Evolutionary conservation across 495 filamentous ascomycete genomes (phyloP).

Genomic region (Tetracladium marchalianum): DNA sequence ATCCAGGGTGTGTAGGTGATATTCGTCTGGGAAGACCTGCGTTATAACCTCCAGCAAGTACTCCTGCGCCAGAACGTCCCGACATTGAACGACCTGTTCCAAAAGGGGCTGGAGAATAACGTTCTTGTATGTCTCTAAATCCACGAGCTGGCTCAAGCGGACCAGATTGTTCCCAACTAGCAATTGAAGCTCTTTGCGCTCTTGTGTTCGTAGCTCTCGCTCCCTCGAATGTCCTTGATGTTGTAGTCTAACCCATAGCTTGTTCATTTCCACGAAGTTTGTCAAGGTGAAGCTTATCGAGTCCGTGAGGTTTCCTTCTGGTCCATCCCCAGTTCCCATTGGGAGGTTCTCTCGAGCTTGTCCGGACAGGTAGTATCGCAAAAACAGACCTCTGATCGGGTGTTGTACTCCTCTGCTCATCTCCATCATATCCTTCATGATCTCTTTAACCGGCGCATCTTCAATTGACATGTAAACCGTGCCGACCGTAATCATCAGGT

Average conservation of each 20-base stretch:
- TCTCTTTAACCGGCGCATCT: slow-evolving; percentile 97
- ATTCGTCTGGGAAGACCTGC: slow-evolving; percentile 98
- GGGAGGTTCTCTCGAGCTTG: slow-evolving; percentile 87
- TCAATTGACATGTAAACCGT: slow-evolving; percentile 98
- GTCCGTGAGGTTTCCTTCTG: slow-evolving; percentile 92
- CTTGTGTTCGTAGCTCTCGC: slow-evolving; percentile 83
- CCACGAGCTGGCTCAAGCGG: slow-evolving; percentile 88
- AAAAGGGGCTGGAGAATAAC: slow-evolving; percentile 81
- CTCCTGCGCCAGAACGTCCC: slow-evolving; percentile 93
- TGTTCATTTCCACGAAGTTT: slow-evolving; percentile 99
- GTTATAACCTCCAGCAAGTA: slow-evolving; percentile 97
- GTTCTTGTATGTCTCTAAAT: slow-evolving; percentile 85
- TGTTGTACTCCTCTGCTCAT: slow-evolving; percentile 98
- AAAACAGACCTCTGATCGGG: slow-evolving; percentile 85
- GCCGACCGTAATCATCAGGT: slow-evolving; percentile 97
- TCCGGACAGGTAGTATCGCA: slow-evolving; percentile 90
- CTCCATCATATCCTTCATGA: slow-evolving; percentile 99
- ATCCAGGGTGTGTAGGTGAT: slow-evolving; percentile 91
- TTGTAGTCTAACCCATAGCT: slow-evolving; percentile 94
- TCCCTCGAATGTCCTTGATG: slow-evolving; percentile 96
- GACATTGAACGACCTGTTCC: slow-evolving; percentile 95
- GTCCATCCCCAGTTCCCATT: slow-evolving; percentile 73
- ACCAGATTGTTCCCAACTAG: slow-evolving; percentile 95
- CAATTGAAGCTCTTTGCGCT: slow-evolving; percentile 88
- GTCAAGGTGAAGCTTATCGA: slow-evolving; percentile 95